Evolutionary conservation across 2,329 filamentous ascomycete species (phyloP), one percentile per base, ranked within the genome.

Genomic region (Sporothrix variecibatus): DNA sequence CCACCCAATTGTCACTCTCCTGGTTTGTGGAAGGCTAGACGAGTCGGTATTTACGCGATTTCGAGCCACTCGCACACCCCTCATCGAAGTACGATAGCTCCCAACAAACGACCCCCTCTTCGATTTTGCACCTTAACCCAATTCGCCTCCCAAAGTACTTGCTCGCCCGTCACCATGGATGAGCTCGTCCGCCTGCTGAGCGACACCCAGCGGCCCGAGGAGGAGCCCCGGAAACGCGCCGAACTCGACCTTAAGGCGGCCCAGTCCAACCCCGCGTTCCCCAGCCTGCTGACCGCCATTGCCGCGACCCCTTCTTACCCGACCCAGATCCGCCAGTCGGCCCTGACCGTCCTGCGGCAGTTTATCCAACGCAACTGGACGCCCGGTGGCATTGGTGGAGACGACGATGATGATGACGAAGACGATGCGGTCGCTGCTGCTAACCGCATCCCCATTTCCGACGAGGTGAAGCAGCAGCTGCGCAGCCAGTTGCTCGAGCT

Each of bases 281-380:
- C 95, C 68, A 84, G 93, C 71, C 92, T 91, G 72, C 90, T 99
- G 76, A 88, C 93, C 78, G 91, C 94, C 77, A 92, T 99, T 79
- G 94, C 93, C 76, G 89, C 90, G 64, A 92, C 97, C 82, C 85
- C 88, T 58, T 91, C 91, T 72, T 88, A 97, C 76, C 88, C 92
- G 38, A 86, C 92, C 74, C 87, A 91, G 73, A 90, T 96, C 77
- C 92, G 96, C 75, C 95, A 98, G 84, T 89, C 94, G 51, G 93
- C 96, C 43, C 86, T 98, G 76, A 89, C 93, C 70, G 88, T 90
- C 74, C 88, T 98, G 77, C 93, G 95, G 80, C 90, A 90, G 73
- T 97, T 97, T 82, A 92, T 98, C 76, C 88, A 94, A 82, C 88
- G 88, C 72, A 93, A 94, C 82, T 99, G 96, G 96, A 93, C 91